Percentiles rank a stretch among this genome's conserved stretches.
Conservation (phyloP, 2,329 filamentous ascomycete species). For the Mariannaea sp. region DNA sequence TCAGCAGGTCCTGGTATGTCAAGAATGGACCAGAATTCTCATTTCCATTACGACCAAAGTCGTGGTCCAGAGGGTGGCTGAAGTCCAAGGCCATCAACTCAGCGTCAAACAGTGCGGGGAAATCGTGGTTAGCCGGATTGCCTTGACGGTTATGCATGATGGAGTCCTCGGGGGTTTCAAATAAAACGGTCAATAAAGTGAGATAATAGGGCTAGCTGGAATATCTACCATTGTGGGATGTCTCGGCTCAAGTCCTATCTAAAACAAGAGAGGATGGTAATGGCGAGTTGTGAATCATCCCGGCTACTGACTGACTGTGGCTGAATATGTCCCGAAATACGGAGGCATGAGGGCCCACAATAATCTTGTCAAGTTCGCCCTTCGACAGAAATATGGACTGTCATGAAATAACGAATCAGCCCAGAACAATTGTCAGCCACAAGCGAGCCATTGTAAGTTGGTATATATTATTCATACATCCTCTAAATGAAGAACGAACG, state of each 20-base stretch:
- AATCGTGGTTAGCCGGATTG: background rate
- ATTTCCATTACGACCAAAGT: background rate
- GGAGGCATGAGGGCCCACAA: conserved; percentile 6
- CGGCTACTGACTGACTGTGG: no score
- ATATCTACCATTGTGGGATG: background rate
- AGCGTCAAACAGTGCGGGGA: background rate
- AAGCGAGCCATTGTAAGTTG: no score
- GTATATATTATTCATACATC: no score
- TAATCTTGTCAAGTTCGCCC: conserved; percentile 15
- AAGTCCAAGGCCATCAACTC: background rate
- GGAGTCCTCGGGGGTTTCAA: background rate
- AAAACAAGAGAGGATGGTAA: background rate
- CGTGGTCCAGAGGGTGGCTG: background rate
- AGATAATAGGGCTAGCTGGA: background rate
- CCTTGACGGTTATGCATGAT: background rate
- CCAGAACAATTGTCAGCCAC: no score
- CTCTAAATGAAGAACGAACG: no score
- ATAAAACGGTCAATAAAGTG: background rate
- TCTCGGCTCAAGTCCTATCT: background rate
- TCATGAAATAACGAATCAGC: no score
- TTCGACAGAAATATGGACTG: no score
- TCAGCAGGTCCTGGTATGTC: background rate
- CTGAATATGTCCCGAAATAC: background rate
- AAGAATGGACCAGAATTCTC: background rate
- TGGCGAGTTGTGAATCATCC: no score